phyloP scores from a whole-genome alignment of 73 alveolate species.

The Paramecium biaurelia region DNA sequence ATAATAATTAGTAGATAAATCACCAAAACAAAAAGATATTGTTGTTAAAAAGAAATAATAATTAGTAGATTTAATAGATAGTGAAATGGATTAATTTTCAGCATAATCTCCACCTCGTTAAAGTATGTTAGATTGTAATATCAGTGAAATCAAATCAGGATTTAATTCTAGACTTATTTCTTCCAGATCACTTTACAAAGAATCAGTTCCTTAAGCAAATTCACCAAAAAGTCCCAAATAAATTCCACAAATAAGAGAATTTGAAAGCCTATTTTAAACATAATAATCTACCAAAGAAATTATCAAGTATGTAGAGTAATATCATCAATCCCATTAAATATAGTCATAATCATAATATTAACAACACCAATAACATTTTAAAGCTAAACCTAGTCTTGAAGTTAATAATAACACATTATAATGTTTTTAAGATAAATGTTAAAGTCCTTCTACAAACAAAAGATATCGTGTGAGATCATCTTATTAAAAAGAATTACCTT shows the following conservation, averaged over 20 bases:
- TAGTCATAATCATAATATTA: neutral
- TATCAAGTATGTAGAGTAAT: slow-evolving; percentile 29
- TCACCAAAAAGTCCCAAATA: neutral
- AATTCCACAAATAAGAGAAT: neutral
- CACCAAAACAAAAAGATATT: neutral
- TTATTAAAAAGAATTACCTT: slow-evolving; percentile 43
- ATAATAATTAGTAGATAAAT: neutral
- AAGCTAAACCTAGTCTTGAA: neutral
- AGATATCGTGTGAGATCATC: slow-evolving; percentile 39
- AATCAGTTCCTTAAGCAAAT: neutral
- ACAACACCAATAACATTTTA: neutral
- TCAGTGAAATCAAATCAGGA: neutral
- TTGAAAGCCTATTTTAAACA: slow-evolving; percentile 16
- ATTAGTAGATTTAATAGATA: neutral
- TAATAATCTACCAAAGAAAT: slow-evolving; percentile 43
- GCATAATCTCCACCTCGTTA: neutral
- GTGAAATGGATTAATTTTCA: neutral
- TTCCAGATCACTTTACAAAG: neutral
- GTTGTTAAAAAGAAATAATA: neutral
- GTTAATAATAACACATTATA: neutral
- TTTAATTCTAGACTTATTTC: neutral
- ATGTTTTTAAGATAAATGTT: neutral
- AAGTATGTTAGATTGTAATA: neutral
- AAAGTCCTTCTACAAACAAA: slow-evolving; percentile 4
- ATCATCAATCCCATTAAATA: neutral